Evolutionary conservation across 768 basidiomycete species (phyloP).

Genomic region (Mycena floridula): DNA sequence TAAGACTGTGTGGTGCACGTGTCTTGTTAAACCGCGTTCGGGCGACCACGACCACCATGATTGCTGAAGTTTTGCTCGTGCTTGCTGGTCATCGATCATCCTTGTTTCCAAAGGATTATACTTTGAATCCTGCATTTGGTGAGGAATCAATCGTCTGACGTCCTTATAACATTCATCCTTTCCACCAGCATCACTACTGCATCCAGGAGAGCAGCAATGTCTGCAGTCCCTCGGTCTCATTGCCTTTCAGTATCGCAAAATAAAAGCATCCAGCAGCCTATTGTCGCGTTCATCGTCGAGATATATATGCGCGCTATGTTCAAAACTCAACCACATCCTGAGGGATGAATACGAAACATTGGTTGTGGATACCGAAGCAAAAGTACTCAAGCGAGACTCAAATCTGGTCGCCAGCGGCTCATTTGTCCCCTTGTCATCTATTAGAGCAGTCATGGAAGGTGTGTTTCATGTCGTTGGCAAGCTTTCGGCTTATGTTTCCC

Average conservation of each 20-base stretch:
- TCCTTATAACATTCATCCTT: no score
- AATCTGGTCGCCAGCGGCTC: conserved; percentile 72
- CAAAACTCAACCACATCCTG: conserved; percentile 67
- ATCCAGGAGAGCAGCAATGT: conserved; percentile 84
- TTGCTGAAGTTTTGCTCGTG: conserved; percentile 82
- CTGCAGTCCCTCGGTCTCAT: conserved; percentile 75
- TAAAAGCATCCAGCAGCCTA: conserved; percentile 48
- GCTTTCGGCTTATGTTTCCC: conserved; percentile 15
- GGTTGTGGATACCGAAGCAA: conserved; percentile 76
- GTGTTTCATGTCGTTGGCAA: not conserved
- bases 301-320: conserved; percentile 75
- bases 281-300: conserved; percentile 59
- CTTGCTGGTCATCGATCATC: conserved; percentile 86
- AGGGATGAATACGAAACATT: conserved; percentile 76
- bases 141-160: no score
- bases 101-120: conserved; percentile 59
- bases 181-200: conserved; percentile 55
- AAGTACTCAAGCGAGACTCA: conserved; percentile 68
- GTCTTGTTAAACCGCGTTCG: no score
- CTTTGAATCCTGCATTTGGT: conserved; percentile 21
- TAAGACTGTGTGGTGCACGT: no score
- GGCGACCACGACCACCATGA: conserved; percentile 45
- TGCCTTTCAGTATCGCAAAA: conserved; percentile 67
- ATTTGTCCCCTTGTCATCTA: conserved; percentile 80
- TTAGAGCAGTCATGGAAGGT: conserved; percentile 67